Evolutionary conservation across 192 early-diverging fungal genomes (phyloP).

Genomic region (Paraglomus occultum): DNA sequence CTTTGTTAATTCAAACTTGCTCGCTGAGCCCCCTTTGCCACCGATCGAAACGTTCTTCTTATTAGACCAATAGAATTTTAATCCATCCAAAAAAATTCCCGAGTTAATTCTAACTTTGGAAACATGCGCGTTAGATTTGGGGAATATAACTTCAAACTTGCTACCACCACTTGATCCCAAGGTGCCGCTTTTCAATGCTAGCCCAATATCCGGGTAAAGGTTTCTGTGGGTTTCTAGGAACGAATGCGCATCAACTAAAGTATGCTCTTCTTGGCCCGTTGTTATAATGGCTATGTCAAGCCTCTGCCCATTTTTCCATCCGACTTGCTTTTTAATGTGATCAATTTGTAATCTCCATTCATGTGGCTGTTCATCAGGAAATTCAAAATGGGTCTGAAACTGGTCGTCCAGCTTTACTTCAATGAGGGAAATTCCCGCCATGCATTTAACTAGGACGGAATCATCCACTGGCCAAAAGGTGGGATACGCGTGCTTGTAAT

Average conservation of each 20-base stretch:
- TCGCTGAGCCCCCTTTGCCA: slow-evolving; percentile 36
- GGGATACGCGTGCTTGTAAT: not conserved
- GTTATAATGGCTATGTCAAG: slow-evolving; percentile 4
- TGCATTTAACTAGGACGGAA: slow-evolving; percentile 7
- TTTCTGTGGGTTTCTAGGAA: slow-evolving; percentile 9
- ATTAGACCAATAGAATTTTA: slow-evolving; percentile 46
- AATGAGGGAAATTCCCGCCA: slow-evolving; percentile 53
- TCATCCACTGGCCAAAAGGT: slow-evolving; percentile 16
- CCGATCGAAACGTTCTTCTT: slow-evolving; percentile 45
- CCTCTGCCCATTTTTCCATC: not conserved
- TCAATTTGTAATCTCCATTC: slow-evolving; percentile 2
- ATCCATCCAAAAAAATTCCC: slow-evolving; percentile 52
- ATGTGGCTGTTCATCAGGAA: slow-evolving; percentile 35
- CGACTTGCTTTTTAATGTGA: not conserved
- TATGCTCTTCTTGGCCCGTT: slow-evolving; percentile 13
- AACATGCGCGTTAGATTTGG: not conserved
- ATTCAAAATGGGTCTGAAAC: slow-evolving; percentile 55
- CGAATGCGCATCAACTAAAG: not conserved
- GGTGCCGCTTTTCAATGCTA: slow-evolving; percentile 18
- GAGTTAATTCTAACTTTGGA: slow-evolving; percentile 36
- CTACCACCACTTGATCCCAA: slow-evolving; percentile 10
- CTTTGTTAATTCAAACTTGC: slow-evolving; percentile 36
- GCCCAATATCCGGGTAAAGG: not conserved
- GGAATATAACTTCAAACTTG: slow-evolving; percentile 22
- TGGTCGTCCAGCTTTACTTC: slow-evolving; percentile 52